These are phyloP conservation scores for Hymenoscyphus infarciens DNA, from an alignment of 2,329 filamentous ascomycete species.

Conservation along the genomic window DNA sequence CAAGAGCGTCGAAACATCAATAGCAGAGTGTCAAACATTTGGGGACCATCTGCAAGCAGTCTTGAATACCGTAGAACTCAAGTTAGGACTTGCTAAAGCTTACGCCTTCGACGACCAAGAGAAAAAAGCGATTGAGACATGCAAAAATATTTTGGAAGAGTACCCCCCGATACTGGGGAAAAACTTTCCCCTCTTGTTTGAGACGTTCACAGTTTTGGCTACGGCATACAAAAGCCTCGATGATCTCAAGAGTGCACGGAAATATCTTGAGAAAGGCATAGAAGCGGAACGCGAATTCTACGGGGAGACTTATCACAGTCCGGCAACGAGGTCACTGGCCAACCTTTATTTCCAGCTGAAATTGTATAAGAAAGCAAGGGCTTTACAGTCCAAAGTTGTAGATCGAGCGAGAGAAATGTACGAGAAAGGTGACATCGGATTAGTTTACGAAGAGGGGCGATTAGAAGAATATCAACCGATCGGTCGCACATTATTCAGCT, in stretches of 20 bases:
- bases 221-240: neutral
- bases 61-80: neutral
- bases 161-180: neutral
- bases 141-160: neutral
- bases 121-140: constrained; percentile 8
- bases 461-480: neutral
- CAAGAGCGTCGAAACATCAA: no score
- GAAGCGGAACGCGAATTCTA: neutral
- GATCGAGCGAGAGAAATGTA: neutral
- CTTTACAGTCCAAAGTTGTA: neutral
- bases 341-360: neutral
- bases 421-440: neutral
- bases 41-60: neutral
- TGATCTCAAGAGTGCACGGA: neutral
- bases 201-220: neutral
- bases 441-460: neutral
- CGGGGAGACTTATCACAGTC: neutral
- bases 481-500: neutral
- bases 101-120: neutral
- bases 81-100: neutral
- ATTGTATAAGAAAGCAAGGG: constrained; percentile 6
- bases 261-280: neutral
- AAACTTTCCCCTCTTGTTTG: neutral
- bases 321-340: neutral
- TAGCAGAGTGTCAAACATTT: no score